A percentile compares a stretch with the other conserved stretches of the same genome.
Evolutionary conservation across 106 monocot genomes (phyloP).

Genomic region (Vanilla planifolia): DNA sequence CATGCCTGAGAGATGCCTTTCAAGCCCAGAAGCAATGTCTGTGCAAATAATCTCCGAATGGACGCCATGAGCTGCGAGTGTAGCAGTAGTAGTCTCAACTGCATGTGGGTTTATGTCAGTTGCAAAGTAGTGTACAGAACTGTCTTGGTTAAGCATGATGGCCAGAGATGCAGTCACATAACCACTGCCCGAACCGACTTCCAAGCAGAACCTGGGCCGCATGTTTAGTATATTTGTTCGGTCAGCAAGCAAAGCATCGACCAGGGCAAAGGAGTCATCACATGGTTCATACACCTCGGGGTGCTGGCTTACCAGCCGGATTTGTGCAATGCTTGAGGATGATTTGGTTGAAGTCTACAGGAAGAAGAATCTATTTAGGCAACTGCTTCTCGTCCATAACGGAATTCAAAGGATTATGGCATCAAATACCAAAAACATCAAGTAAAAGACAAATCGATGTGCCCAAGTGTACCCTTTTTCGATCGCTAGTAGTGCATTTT

Average conservation of each 20-base stretch:
- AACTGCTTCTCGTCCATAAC: no score
- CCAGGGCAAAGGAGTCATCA: slow-evolving; percentile 93
- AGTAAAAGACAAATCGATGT: no score
- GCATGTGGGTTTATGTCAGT: slow-evolving; percentile 88
- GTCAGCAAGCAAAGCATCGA: slow-evolving; percentile 89
- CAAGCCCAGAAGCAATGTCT: slow-evolving; percentile 64
- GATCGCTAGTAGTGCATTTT: no score
- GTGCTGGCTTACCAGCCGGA: slow-evolving; percentile 58
- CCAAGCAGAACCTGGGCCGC: slow-evolving; percentile 66
- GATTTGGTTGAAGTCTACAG: slow-evolving; percentile 19
- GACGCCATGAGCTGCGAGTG: slow-evolving; percentile 72
- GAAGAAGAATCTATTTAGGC: neutral
- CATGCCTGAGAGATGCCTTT: slow-evolving; percentile 57
- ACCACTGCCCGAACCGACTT: slow-evolving; percentile 83
- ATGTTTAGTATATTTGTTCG: slow-evolving; percentile 43
- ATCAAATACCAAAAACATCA: no score
- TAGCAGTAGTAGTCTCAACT: slow-evolving; percentile 43
- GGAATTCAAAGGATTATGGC: no score
- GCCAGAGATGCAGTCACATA: slow-evolving; percentile 92
- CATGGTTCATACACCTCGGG: slow-evolving; percentile 93
- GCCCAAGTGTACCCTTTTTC: no score
- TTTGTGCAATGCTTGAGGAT: slow-evolving; percentile 51
- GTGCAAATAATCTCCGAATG: slow-evolving; percentile 63
- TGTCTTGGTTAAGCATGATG: slow-evolving; percentile 51
- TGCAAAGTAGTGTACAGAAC: slow-evolving; percentile 54